Evolutionary conservation across 208 protist genomes (phyloP).

Genomic region (Blastocrithidia nonstop): DNA sequence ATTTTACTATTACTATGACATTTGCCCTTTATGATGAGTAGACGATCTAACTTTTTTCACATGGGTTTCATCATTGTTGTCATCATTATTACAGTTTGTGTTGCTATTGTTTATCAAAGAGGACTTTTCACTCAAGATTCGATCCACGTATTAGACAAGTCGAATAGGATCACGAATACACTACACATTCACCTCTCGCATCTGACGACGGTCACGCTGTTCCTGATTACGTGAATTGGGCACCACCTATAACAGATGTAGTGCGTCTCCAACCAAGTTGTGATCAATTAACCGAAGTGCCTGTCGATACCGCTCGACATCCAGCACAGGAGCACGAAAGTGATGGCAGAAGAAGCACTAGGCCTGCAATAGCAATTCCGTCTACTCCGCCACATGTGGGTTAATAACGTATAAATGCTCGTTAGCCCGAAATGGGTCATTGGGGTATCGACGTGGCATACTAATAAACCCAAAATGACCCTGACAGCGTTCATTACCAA

Average conservation of each 20-base stretch:
- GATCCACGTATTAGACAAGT: slow-evolving; percentile 43
- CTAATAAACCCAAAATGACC: slow-evolving; percentile 78
- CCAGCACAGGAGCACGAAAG: slow-evolving; percentile 57
- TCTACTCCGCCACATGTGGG: slow-evolving; percentile 59
- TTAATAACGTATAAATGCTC: slow-evolving; percentile 65
- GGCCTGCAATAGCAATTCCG: slow-evolving; percentile 58
- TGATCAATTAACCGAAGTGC: slow-evolving; percentile 57
- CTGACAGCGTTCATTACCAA: slow-evolving; percentile 77
- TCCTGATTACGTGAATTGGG: slow-evolving; percentile 40
- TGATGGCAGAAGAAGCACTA: slow-evolving; percentile 81
- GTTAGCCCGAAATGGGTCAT: slow-evolving; percentile 11
- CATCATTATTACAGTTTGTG: background rate
- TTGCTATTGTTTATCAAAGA: background rate
- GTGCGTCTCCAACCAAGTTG: slow-evolving; percentile 57
- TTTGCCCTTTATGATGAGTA: too few species aligned
- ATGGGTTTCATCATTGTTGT: background rate
- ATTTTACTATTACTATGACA: too few species aligned
- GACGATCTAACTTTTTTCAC: too few species aligned
- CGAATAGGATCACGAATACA: slow-evolving; percentile 42
- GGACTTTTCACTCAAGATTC: slow-evolving; percentile 14
- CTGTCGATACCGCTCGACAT: slow-evolving; percentile 67
- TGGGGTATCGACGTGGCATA: slow-evolving; percentile 65
- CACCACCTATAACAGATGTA: slow-evolving; percentile 66
- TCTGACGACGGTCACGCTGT: slow-evolving; percentile 15
- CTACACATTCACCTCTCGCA: slow-evolving; percentile 44